These are phyloP conservation scores for Penicillium sp. DNA, from an alignment of 2,329 filamentous ascomycete species.

Conservation along the genomic window DNA sequence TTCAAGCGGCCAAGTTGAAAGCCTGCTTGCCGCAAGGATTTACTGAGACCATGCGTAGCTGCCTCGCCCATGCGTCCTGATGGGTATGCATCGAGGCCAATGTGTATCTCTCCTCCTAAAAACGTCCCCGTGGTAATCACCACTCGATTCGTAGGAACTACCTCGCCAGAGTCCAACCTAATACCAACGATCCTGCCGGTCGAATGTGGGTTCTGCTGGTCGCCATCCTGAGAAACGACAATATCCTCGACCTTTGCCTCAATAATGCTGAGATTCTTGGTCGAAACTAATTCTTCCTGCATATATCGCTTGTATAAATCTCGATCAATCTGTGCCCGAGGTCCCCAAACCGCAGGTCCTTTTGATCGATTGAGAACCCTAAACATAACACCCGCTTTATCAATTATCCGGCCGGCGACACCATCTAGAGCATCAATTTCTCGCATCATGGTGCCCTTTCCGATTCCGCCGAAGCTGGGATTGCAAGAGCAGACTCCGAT, in stretches of 20 bases:
- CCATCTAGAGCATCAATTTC: slow-evolving; percentile 95
- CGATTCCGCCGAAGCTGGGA: slow-evolving; percentile 95
- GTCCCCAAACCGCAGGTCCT: slow-evolving; percentile 94
- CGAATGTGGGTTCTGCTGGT: slow-evolving; percentile 45
- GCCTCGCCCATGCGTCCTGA: slow-evolving; percentile 91
- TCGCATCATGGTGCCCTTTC: slow-evolving; percentile 91
- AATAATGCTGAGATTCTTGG: slow-evolving; percentile 74
- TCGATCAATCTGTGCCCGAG: slow-evolving; percentile 91
- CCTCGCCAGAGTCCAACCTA: slow-evolving; percentile 77
- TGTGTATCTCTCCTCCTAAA: slow-evolving; percentile 91
- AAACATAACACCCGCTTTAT: slow-evolving; percentile 94
- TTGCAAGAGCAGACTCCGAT: slow-evolving; percentile 96
- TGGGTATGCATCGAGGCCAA: slow-evolving; percentile 78
- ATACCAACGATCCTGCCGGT: slow-evolving; percentile 79
- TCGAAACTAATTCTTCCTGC: slow-evolving; percentile 75
- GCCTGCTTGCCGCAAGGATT: slow-evolving; percentile 80
- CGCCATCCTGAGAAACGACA: slow-evolving; percentile 59
- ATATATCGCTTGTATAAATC: slow-evolving; percentile 85
- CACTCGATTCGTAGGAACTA: slow-evolving; percentile 74
- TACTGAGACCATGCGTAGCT: slow-evolving; percentile 87
- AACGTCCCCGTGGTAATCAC: slow-evolving; percentile 97
- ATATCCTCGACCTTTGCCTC: slow-evolving; percentile 91
- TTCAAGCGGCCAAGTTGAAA: slow-evolving; percentile 88
- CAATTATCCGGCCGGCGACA: slow-evolving; percentile 79
- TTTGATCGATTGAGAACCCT: slow-evolving; percentile 82